Evolutionary conservation across 805 yeast genomes (phyloP).

Genomic region (Saitoella complicata): DNA sequence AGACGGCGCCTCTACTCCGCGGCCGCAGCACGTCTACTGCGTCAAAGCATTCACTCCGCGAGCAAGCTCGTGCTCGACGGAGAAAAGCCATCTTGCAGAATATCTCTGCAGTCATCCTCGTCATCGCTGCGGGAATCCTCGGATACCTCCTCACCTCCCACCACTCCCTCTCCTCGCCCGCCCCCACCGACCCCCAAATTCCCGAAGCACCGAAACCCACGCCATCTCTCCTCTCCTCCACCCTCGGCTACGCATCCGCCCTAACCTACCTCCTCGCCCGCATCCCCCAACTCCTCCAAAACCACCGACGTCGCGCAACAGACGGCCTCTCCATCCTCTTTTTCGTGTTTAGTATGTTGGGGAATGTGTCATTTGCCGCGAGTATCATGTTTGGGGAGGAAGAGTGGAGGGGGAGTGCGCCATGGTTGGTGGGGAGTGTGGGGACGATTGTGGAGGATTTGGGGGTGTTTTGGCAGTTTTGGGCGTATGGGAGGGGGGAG

Average conservation of each 20-base stretch:
- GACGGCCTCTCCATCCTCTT: constrained; percentile 72
- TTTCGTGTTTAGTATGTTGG: constrained; percentile 56
- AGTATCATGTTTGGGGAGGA: constrained; percentile 51
- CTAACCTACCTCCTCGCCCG: constrained; percentile 53
- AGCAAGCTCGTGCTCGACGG: too few species aligned
- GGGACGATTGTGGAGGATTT: constrained; percentile 63
- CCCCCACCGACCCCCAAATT: too few species aligned
- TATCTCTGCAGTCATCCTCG: too few species aligned
- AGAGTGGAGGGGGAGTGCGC: constrained; percentile 44
- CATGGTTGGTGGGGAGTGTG: constrained; percentile 66
- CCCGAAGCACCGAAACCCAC: too few species aligned
- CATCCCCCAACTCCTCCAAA: constrained; percentile 75
- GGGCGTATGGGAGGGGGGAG: constrained; percentile 31
- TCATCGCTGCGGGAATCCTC: constrained; percentile 3
- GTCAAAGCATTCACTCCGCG: too few species aligned
- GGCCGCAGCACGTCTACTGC: too few species aligned
- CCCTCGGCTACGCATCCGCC: constrained; percentile 58
- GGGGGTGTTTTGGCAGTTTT: constrained; percentile 51
- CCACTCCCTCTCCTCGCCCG: too few species aligned
- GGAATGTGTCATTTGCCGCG: constrained; percentile 58
- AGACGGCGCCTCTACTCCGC: too few species aligned
- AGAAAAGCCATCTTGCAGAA: too few species aligned
- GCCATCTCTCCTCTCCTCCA: background rate
- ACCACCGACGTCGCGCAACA: constrained; percentile 60
- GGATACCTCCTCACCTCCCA: constrained; percentile 23